phyloP scores from a whole-genome alignment of 1,284 basidiomycete species.

The Ceratobasidium sp. region DNA sequence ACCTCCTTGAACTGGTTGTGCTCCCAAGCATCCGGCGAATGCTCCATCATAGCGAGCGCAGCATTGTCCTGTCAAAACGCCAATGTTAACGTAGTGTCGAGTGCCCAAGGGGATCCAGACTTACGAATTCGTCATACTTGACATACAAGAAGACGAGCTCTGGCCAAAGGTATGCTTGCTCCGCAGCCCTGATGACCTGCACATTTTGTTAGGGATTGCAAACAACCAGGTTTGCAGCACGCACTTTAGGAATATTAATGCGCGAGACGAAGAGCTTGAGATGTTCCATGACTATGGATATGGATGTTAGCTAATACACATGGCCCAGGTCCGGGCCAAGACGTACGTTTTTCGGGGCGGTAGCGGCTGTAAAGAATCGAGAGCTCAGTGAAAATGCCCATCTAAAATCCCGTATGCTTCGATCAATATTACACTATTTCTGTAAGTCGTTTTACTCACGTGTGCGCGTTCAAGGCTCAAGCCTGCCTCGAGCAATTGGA shows the following conservation, averaged over 20 bases:
- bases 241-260: slow-evolving; percentile 89
- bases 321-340: slow-evolving; percentile 11
- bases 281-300: slow-evolving; percentile 93
- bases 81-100: background rate
- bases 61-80: slow-evolving; percentile 78
- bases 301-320: slow-evolving; percentile 24
- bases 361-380: slow-evolving; percentile 98
- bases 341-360: slow-evolving; percentile 88
- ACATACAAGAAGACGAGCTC: slow-evolving; percentile 98
- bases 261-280: slow-evolving; percentile 97
- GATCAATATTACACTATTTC: background rate
- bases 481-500: slow-evolving; percentile 91
- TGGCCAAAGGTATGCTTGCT: slow-evolving; percentile 99
- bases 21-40: slow-evolving; percentile 96
- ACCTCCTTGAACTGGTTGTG: slow-evolving; percentile 99
- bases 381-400: slow-evolving; percentile 94
- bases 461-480: slow-evolving; percentile 96
- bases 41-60: slow-evolving; percentile 98
- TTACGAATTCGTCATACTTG: slow-evolving; percentile 94
- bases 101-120: slow-evolving; percentile 52
- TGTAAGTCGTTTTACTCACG: slow-evolving; percentile 61
- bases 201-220: slow-evolving; percentile 47
- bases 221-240: slow-evolving; percentile 24
- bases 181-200: slow-evolving; percentile 92
- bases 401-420: slow-evolving; percentile 56